Percentiles rank a stretch among this genome's conserved stretches.
Conservation (phyloP, 2,329 filamentous ascomycete species). For the Xylariaceae sp. region DNA sequence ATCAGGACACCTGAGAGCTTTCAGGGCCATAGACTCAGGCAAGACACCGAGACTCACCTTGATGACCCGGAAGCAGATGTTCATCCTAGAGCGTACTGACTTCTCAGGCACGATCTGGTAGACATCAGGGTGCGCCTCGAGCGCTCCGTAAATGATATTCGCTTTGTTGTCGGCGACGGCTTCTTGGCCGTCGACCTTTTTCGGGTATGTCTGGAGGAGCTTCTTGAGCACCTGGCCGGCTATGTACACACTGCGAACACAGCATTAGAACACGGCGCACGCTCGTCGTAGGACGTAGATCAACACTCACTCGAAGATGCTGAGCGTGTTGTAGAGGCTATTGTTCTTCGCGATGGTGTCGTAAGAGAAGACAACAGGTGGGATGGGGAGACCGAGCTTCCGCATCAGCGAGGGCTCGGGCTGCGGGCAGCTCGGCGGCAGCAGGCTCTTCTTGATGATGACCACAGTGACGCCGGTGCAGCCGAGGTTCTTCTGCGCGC, state of each 20-base stretch:
- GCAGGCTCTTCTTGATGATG: constrained; percentile 72
- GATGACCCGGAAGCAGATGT: constrained; percentile 80
- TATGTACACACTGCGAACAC: constrained; percentile 72
- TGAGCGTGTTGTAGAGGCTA: constrained; percentile 90
- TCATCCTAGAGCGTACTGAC: constrained; percentile 76
- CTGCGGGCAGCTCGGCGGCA: constrained; percentile 59
- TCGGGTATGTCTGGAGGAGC: constrained; percentile 56
- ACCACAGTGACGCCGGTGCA: constrained; percentile 79
- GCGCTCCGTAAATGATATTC: constrained; percentile 62
- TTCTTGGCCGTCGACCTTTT: constrained; percentile 72
- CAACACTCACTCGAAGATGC: constrained; percentile 69
- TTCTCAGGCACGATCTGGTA: constrained; percentile 74
- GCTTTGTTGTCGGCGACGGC: constrained; percentile 68
- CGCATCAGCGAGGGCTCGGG: constrained; percentile 64
- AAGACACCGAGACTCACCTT: constrained; percentile 36
- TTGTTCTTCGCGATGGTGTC: constrained; percentile 86
- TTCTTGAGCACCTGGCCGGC: constrained; percentile 81
- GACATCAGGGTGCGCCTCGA: constrained; percentile 66
- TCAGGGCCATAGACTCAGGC: too few relatives aligned
- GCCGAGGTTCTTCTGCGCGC: constrained; percentile 92
- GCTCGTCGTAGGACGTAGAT: not conserved
- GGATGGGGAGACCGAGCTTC: constrained; percentile 66
- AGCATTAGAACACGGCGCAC: constrained; percentile 1
- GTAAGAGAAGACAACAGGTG: constrained; percentile 75
- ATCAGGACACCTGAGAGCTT: too few relatives aligned